Evolutionary conservation across 2,329 filamentous ascomycete genomes (phyloP), one percentile per base, ranked within the genome.

Genomic region (Claviceps humidiphila): DNA sequence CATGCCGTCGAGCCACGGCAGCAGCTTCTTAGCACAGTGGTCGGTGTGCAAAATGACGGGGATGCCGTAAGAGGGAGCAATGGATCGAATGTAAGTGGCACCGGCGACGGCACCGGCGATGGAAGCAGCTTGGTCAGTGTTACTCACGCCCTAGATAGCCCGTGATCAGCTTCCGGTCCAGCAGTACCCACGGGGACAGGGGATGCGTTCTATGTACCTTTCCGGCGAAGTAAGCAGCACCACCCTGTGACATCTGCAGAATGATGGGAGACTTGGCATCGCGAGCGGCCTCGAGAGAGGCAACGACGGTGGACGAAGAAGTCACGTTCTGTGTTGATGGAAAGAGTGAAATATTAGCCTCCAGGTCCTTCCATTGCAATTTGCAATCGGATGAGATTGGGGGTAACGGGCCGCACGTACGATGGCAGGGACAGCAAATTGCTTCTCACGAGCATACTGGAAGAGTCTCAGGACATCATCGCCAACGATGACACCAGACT

Each of bases 21-120:
- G 84, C 55, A 97, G 88, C 84, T 97, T 97, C 87, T 97, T 97
- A 68, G 93, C 91, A 74, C 91, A 95, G 79, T 97, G 93, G 71
- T 98, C 93, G 68, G 91, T 94, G 82, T 96, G 90, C 55, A 97
- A 83, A 63, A 97, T 77, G 61, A 95, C 89, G 64, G 91, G 91
- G 60, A 97, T 75, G 62, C 85, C 89, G 74, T 98, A 98, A 61
- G 80, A 62, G 56, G 91, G 88, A 50, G 93, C 89, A 64, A 97
- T 74, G 60, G 86, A 76, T 67, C 90, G 88, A 75, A 96, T 89
- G 78, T 88, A 97, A 76, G 95, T 87, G 61, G 93, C 93, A 62
- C 80, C 90, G 58, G 93, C 90, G 59, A 97, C 73, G 68, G 87
- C 77, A 69, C 93, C 93, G 54, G 84, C 84, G 67, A 98, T 86